These are phyloP conservation scores for Hymenoscyphus scutula DNA, from an alignment of 2,329 filamentous ascomycete genomes.

Conservation along the genomic window DNA sequence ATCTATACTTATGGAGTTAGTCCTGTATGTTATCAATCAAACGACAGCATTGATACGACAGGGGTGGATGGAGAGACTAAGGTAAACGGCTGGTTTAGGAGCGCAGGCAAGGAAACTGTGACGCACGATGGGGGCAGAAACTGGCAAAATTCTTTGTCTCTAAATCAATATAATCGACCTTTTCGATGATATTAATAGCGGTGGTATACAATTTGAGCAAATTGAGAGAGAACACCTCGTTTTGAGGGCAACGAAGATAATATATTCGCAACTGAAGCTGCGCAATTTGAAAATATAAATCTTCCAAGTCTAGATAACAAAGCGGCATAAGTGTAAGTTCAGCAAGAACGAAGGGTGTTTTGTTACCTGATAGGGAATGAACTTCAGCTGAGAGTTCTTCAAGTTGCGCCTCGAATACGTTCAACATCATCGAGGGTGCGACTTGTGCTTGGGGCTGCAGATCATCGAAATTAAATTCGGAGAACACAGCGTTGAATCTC, in stretches of 20 bases:
- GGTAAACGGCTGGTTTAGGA: no score
- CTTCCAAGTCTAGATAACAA: slow-evolving; percentile 11
- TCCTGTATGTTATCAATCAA: not conserved
- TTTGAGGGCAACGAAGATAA: slow-evolving; percentile 16
- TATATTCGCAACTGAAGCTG: slow-evolving; percentile 17
- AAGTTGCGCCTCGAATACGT: slow-evolving; percentile 19
- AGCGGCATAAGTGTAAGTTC: not conserved
- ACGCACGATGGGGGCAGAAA: slow-evolving; percentile 14
- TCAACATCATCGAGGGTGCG: slow-evolving; percentile 17
- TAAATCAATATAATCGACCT: slow-evolving; percentile 9
- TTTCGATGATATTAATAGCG: slow-evolving; percentile 13
- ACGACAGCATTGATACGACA: not conserved
- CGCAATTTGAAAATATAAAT: slow-evolving; percentile 15
- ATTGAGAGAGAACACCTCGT: slow-evolving; percentile 13
- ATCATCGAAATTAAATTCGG: slow-evolving; percentile 17
- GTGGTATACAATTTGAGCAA: slow-evolving; percentile 16
- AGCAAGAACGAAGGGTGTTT: not conserved
- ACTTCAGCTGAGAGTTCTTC: slow-evolving; percentile 13
- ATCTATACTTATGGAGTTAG: not conserved
- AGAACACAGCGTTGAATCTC: slow-evolving; percentile 16
- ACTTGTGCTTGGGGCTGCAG: slow-evolving; percentile 15
- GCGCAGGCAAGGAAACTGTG: not conserved
- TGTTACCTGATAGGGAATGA: slow-evolving; percentile 10
- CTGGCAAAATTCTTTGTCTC: slow-evolving; percentile 12
- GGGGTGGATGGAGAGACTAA: not conserved